Conservation (phyloP, 345 rosid species). For the Pugionium dolabratum region DNA sequence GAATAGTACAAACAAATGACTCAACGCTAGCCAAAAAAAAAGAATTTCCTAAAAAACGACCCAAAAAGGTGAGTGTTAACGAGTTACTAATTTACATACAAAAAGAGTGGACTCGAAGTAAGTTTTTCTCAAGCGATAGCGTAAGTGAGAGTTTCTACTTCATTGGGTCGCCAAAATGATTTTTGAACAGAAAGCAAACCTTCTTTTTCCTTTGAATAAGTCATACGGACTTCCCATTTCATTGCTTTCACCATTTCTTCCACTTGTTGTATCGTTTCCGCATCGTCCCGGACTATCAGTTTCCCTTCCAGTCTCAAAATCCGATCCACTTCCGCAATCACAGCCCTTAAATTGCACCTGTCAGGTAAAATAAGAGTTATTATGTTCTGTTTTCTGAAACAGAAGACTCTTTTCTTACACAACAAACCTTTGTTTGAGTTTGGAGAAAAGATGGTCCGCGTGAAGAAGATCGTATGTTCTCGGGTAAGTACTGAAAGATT, state of each 20-base stretch:
- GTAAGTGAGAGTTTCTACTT: slow-evolving; percentile 57
- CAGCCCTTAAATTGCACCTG: slow-evolving; percentile 70
- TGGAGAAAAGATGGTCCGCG: slow-evolving; percentile 95
- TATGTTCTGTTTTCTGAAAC: slow-evolving; percentile 2
- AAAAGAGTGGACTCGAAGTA: not conserved
- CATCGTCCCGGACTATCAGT: slow-evolving; percentile 72
- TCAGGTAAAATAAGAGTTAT: not conserved
- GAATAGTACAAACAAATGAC: slow-evolving; percentile 36
- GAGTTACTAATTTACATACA: slow-evolving; percentile 11
- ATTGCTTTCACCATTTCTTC: slow-evolving; percentile 61
- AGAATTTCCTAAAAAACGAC: slow-evolving; percentile 24
- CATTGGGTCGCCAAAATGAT: slow-evolving; percentile 78
- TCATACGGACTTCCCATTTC: slow-evolving; percentile 87
- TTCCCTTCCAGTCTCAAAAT: slow-evolving; percentile 86
- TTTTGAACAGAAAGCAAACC: slow-evolving; percentile 85
- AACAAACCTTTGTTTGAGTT: slow-evolving; percentile 65
- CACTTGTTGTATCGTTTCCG: slow-evolving; percentile 56
- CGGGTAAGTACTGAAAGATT: slow-evolving; percentile 97
- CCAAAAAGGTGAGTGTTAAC: not conserved
- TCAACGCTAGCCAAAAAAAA: slow-evolving; percentile 8
- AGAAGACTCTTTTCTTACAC: not conserved
- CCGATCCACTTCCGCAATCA: slow-evolving; percentile 85
- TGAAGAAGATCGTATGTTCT: slow-evolving; percentile 94
- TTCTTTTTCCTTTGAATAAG: slow-evolving; percentile 71
- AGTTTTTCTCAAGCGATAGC: slow-evolving; percentile 52